A percentile compares a stretch with the other conserved stretches of the same genome.
Evolutionary conservation across 257 asterid species (phyloP).

Genomic region (Ligustrum vulgare): DNA sequence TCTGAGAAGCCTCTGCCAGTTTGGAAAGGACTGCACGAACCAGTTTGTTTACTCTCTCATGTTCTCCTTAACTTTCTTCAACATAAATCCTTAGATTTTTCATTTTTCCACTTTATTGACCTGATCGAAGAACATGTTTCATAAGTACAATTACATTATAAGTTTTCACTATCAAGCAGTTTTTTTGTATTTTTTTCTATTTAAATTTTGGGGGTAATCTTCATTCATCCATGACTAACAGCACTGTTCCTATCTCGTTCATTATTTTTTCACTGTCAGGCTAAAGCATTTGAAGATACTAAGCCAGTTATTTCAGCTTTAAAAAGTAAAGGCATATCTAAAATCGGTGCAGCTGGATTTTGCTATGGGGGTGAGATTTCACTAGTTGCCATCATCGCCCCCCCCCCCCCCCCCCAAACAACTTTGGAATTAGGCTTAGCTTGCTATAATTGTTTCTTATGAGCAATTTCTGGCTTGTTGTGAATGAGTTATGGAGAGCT

Average conservation of each 20-base stretch:
- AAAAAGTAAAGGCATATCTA: conserved; percentile 44
- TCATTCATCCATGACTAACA: too few species aligned
- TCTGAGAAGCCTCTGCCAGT: conserved; percentile 29
- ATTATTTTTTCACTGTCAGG: conserved; percentile 31
- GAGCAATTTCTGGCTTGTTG: not conserved
- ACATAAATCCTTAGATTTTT: not conserved
- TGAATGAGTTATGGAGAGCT: not conserved
- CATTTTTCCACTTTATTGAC: too few species aligned
- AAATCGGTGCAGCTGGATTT: conserved; percentile 64
- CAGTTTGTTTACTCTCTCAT: conserved; percentile 40
- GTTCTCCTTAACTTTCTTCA: not conserved
- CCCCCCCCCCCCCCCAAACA: not conserved
- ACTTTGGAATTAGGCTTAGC: not conserved
- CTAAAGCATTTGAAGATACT: conserved; percentile 49
- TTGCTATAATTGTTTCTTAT: not conserved
- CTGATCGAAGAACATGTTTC: not conserved
- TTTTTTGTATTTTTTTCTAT: too few species aligned
- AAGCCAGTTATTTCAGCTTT: conserved; percentile 47
- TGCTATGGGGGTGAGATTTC: conserved; percentile 60
- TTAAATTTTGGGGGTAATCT: too few species aligned
- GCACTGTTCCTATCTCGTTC: too few species aligned
- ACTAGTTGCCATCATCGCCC: not conserved
- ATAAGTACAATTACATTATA: not conserved
- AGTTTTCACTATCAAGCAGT: too few species aligned
- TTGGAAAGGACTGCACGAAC: conserved; percentile 49